Conservation (phyloP, 2,329 filamentous ascomycete species). For the Metarhizium sp. region DNA sequence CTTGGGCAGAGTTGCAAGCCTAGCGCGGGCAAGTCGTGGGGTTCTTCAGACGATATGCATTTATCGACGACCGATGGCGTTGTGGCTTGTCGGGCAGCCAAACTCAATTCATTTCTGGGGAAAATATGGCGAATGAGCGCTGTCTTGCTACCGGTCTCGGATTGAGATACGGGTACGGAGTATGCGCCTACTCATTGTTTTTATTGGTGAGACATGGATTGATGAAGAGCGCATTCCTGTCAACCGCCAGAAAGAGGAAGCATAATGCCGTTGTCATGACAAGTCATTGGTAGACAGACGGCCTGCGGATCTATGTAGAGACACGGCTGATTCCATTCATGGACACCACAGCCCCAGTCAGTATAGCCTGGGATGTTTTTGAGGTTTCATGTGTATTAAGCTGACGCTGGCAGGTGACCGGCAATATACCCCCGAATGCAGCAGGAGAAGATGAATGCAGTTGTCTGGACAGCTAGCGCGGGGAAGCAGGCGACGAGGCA, state of each 20-base stretch:
- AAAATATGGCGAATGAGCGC: not conserved
- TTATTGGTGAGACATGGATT: not conserved
- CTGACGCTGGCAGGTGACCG: not conserved
- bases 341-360: not conserved
- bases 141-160: not conserved
- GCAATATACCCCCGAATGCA: not conserved
- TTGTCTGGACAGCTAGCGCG: not conserved
- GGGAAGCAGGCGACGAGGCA: not conserved
- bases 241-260: not conserved
- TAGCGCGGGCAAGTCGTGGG: not conserved
- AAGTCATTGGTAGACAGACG: not conserved
- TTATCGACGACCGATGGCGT: not conserved
- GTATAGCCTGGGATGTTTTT: not conserved
- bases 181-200: not conserved
- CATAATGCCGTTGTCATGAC: too few relatives aligned
- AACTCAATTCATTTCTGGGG: not conserved
- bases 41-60: not conserved
- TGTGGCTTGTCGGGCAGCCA: not conserved
- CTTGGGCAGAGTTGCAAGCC: not conserved
- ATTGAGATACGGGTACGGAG: not conserved
- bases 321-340: not conserved
- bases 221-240: not conserved
- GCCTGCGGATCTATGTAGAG: not conserved
- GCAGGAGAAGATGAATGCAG: not conserved
- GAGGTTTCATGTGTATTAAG: not conserved